Evolutionary conservation across 805 yeast genomes (phyloP), one percentile per base, ranked within the genome.

Genomic region (Ogataea henricii): DNA sequence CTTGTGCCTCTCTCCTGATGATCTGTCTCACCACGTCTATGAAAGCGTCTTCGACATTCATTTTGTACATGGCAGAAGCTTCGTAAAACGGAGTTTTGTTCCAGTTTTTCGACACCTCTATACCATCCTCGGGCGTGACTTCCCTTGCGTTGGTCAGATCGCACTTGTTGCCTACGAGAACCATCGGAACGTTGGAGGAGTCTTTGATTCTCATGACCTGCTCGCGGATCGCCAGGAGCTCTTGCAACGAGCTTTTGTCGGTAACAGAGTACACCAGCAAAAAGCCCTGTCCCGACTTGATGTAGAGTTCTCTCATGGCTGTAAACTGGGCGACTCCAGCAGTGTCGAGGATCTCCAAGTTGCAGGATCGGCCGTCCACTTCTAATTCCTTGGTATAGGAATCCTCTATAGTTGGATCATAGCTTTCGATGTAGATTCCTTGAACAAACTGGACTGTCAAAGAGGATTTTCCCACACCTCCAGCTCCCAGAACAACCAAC

Each of bases 341-440:
- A 2, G 85, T 79, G 58, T 79, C 85, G 53, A 79, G 69, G 43
- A 87, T 83, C 68, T 92, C 97, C 57, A 92, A 73, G 55, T 87
- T 88, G 62, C 94, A 88, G 4, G 89, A 83, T 55, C 92, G 79
- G 27, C 90, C 95, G 65, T 92, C 97, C 29, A 92, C 83, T 59
- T 85, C 90, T 48, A 89, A 82, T 56, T 88, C 91, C 63, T 89
- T 91, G 40, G 96, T 74, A 68, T 92, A 94, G 0, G 97, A 89
- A 63, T 92, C 98, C 65, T 92, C 99, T 55, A 92, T 94, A 7
- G 99, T 94, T 7, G 99, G 98, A 62, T 92, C 98, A 69, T 92
- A 92, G 30, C 89, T 79, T 60, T 92, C 97, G 46, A 89, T 81
- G 65, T 89, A 91, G 2, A 87, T 86, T 9, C 94, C 94, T 64